Percentiles rank a stretch among this genome's conserved stretches.
These are phyloP conservation scores for Coccomyxa sp. DNA, from an alignment of 139 green algal genomes.

Conservation along the genomic window DNA sequence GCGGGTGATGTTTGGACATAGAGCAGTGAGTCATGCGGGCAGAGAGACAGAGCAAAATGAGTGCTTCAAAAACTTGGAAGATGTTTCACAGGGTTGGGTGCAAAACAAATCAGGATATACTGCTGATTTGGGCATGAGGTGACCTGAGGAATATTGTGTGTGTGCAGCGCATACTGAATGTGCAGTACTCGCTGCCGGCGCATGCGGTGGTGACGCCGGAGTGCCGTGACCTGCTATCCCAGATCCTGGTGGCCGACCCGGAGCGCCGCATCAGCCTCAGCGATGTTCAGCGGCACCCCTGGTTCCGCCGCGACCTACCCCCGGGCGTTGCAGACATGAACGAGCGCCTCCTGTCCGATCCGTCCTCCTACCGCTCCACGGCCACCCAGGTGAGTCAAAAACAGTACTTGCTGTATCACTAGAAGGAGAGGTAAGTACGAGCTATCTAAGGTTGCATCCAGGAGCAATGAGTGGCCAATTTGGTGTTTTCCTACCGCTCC, in stretches of 20 bases:
- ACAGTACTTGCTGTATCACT: neutral
- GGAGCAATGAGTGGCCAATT: neutral
- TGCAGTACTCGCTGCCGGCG: constrained; percentile 74
- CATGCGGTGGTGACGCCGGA: constrained; percentile 56
- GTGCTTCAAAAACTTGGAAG: too few species aligned
- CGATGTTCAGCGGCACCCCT: constrained; percentile 73
- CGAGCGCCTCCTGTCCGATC: constrained; percentile 32
- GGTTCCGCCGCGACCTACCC: constrained; percentile 86
- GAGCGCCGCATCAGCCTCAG: constrained; percentile 71
- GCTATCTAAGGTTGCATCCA: neutral
- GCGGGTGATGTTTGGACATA: too few species aligned
- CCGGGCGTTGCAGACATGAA: constrained; percentile 81
- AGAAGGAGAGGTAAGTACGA: neutral
- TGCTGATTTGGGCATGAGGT: too few species aligned
- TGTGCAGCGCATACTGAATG: constrained; percentile 72
- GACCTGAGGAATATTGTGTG: neutral
- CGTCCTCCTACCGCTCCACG: neutral
- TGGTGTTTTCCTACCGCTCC: neutral
- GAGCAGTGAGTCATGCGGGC: too few species aligned
- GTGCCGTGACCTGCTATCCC: constrained; percentile 64
- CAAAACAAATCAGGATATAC: too few species aligned
- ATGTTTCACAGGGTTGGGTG: too few species aligned
- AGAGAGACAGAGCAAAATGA: too few species aligned
- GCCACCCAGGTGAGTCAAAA: neutral
- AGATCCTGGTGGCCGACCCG: constrained; percentile 70